These are phyloP conservation scores for Tuber calosporum DNA, from an alignment of 495 filamentous ascomycete genomes.

Conservation along the genomic window DNA sequence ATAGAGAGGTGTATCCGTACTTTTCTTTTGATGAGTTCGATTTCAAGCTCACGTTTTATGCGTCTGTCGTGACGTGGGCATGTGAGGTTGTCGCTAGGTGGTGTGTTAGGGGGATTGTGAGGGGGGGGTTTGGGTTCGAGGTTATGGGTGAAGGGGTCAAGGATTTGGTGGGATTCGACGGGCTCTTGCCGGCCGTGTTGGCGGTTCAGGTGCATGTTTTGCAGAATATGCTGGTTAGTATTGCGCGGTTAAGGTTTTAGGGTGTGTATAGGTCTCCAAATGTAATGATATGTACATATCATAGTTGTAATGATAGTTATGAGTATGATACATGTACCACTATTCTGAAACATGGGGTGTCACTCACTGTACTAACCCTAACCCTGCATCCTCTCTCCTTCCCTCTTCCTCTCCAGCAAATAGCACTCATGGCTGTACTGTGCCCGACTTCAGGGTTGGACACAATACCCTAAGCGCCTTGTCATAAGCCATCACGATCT, in stretches of 20 bases:
- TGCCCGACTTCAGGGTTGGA: too few relatives aligned
- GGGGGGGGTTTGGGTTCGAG: constrained; percentile 50
- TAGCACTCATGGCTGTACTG: too few relatives aligned
- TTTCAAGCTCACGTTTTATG: constrained; percentile 54
- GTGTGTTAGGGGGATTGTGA: constrained; percentile 52
- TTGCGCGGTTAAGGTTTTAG: constrained; percentile 54
- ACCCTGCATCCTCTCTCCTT: too few relatives aligned
- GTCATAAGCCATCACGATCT: too few relatives aligned
- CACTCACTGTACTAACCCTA: not conserved
- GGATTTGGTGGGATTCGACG: constrained; percentile 56
- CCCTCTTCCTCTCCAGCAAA: too few relatives aligned
- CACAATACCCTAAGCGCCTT: too few relatives aligned
- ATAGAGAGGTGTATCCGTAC: constrained; percentile 45
- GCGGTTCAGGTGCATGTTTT: constrained; percentile 58
- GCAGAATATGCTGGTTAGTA: constrained; percentile 62
- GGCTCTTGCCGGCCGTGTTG: constrained; percentile 55
- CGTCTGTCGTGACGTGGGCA: constrained; percentile 55
- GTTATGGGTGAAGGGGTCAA: constrained; percentile 55
- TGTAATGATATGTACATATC: not conserved
- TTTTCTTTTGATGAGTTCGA: constrained; percentile 45
- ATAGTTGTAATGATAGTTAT: not conserved
- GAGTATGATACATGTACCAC: not conserved
- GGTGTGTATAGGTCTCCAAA: not conserved
- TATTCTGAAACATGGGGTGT: not conserved
- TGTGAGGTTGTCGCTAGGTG: constrained; percentile 55